Percentiles rank a stretch among this genome's conserved stretches.
These are phyloP conservation scores for Lathyrus tuberosus DNA, from an alignment of 306 rosid species.

Conservation along the genomic window DNA sequence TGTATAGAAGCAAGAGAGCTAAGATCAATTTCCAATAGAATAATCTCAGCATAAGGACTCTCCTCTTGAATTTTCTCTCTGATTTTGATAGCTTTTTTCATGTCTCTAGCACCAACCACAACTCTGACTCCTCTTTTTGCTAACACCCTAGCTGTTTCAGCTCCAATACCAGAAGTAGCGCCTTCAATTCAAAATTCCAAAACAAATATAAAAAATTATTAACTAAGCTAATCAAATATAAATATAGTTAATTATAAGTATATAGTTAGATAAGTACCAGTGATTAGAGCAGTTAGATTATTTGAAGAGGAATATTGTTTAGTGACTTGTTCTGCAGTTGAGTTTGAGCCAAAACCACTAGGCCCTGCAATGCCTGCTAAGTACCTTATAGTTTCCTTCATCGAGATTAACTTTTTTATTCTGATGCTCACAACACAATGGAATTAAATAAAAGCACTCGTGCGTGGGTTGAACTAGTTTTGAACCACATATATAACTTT, in stretches of 20 bases:
- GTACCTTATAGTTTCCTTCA: conserved; percentile 86
- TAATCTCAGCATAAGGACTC: conserved; percentile 72
- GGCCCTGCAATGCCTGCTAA: conserved; percentile 97
- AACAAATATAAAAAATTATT: background rate
- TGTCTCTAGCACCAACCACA: conserved; percentile 83
- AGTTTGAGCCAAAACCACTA: conserved; percentile 92
- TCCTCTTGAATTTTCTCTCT: conserved; percentile 65
- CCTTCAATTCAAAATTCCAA: conserved; percentile 51
- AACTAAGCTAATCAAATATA: background rate
- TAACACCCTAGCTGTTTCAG: conserved; percentile 88
- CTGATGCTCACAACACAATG: conserved; percentile 26
- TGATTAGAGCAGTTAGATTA: conserved; percentile 78
- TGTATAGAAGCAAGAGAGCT: conserved; percentile 83
- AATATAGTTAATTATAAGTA: background rate
- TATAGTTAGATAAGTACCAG: conserved; percentile 59
- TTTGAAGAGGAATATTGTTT: conserved; percentile 47
- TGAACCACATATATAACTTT: conserved; percentile 26
- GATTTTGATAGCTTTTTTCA: conserved; percentile 65
- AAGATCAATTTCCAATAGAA: conserved; percentile 79
- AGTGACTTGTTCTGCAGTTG: conserved; percentile 94
- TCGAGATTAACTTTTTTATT: conserved; percentile 37
- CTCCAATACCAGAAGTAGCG: conserved; percentile 89
- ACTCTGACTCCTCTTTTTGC: conserved; percentile 93
- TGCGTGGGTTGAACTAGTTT: conserved; percentile 9
- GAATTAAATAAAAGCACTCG: conserved; percentile 33